Percentiles rank a stretch among this genome's conserved stretches.
These are phyloP conservation scores for Phaeotremella skinneri DNA, from an alignment of 768 basidiomycete species.

Conservation along the genomic window DNA sequence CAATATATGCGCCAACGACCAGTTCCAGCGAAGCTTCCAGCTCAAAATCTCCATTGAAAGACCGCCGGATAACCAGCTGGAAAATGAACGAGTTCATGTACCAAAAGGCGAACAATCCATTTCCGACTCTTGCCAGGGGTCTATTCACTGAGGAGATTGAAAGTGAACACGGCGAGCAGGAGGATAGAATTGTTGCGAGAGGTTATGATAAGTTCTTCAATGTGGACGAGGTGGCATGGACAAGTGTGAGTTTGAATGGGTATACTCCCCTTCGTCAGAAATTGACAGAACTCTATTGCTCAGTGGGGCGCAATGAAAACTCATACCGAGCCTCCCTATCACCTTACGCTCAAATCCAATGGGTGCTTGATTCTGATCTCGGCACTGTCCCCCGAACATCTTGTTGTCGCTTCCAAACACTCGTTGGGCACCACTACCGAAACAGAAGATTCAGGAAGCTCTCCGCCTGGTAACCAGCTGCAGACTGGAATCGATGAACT, in stretches of 20 bases:
- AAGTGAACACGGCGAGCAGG: slow-evolving; percentile 25
- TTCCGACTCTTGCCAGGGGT: slow-evolving; percentile 92
- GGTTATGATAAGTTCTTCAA: slow-evolving; percentile 99
- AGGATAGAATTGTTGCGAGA: slow-evolving; percentile 67
- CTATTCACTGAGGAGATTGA: slow-evolving; percentile 63
- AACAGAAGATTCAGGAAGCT: slow-evolving; percentile 2
- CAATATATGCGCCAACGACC: slow-evolving; percentile 26
- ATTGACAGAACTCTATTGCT: not conserved
- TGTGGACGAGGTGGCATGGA: slow-evolving; percentile 94
- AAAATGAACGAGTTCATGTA: slow-evolving; percentile 98
- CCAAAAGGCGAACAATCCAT: slow-evolving; percentile 80
- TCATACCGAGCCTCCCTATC: slow-evolving; percentile 74
- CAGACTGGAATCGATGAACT: slow-evolving; percentile 8
- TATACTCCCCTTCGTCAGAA: not conserved
- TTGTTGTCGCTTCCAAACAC: slow-evolving; percentile 90
- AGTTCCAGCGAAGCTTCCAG: slow-evolving; percentile 8
- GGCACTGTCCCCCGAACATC: slow-evolving; percentile 68
- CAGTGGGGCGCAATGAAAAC: slow-evolving; percentile 74
- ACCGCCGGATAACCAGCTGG: slow-evolving; percentile 69
- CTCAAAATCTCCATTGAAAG: slow-evolving; percentile 1
- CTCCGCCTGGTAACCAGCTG: not conserved
- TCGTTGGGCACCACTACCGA: slow-evolving; percentile 62
- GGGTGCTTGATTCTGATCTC: slow-evolving; percentile 96
- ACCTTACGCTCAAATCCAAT: slow-evolving; percentile 87
- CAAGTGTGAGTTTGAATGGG: slow-evolving; percentile 63